Percentiles rank a stretch among this genome's conserved stretches.
Evolutionary conservation across 306 rosid genomes (phyloP).

Genomic region (Biancaea sappan): DNA sequence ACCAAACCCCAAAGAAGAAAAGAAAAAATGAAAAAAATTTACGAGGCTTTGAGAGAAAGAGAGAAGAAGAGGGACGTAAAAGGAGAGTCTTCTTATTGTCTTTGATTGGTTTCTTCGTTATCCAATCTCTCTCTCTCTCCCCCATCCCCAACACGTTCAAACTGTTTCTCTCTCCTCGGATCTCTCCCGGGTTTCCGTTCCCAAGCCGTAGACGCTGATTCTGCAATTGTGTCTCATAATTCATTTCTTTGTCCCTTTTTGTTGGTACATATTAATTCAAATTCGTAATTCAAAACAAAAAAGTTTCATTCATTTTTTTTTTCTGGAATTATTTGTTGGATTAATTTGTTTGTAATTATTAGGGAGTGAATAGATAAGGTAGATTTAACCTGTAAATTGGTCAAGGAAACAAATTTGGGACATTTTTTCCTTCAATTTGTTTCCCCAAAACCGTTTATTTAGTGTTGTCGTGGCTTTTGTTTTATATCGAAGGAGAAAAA

Average conservation of each 20-base stretch:
- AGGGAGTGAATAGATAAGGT: neutral
- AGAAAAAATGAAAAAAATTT: neutral
- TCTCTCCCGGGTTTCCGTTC: slow-evolving; percentile 36
- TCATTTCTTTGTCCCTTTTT: slow-evolving; percentile 29
- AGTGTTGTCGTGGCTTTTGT: slow-evolving; percentile 12
- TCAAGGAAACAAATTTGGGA: slow-evolving; percentile 12
- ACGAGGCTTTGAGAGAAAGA: neutral
- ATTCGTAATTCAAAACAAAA: neutral
- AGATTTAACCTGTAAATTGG: neutral
- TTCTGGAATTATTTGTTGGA: slow-evolving; percentile 11
- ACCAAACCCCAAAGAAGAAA: neutral
- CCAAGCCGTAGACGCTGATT: slow-evolving; percentile 13
- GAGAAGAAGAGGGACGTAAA: slow-evolving; percentile 41
- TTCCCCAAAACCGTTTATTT: slow-evolving; percentile 31
- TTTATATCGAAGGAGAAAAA: neutral
- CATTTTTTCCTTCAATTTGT: neutral
- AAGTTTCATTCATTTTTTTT: neutral
- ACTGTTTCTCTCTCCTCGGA: slow-evolving; percentile 41
- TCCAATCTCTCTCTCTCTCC: slow-evolving; percentile 36
- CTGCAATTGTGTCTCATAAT: slow-evolving; percentile 22
- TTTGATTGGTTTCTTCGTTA: slow-evolving; percentile 37
- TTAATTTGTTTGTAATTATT: slow-evolving; percentile 24
- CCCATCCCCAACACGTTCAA: slow-evolving; percentile 20
- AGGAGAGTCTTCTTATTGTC: slow-evolving; percentile 6
- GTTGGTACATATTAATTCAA: neutral